A percentile compares a stretch with the other conserved stretches of the same genome.
These are phyloP conservation scores for Pleurostoma richardsiae DNA, from an alignment of 2,329 filamentous ascomycete species.

Conservation along the genomic window DNA sequence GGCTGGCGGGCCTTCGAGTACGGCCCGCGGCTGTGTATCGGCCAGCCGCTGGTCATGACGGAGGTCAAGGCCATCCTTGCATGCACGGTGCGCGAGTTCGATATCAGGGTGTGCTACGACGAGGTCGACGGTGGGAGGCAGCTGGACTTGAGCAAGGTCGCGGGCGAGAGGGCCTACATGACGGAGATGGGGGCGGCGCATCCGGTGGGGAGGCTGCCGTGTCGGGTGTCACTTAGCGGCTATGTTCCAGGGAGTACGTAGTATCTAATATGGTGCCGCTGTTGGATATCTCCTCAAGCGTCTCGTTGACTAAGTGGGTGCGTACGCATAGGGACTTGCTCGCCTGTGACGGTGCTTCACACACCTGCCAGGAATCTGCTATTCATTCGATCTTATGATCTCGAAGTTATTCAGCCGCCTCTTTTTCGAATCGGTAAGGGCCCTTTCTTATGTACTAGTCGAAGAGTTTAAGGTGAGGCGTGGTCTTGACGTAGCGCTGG, in stretches of 20 bases:
- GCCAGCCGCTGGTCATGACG: slow-evolving; percentile 26
- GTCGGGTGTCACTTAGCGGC: neutral
- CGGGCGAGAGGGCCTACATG: neutral
- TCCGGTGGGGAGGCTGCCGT: neutral
- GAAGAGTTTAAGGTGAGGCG: too few relatives aligned
- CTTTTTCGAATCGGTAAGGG: too few relatives aligned
- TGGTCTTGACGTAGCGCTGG: too few relatives aligned
- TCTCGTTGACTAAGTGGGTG: too few relatives aligned
- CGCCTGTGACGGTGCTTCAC: too few relatives aligned
- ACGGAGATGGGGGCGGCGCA: neutral
- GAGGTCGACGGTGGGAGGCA: neutral
- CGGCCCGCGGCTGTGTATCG: slow-evolving; percentile 28
- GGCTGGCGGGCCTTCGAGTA: slow-evolving; percentile 30
- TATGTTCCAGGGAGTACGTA: neutral
- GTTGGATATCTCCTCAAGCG: too few relatives aligned
- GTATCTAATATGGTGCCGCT: too few relatives aligned
- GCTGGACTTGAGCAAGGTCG: neutral
- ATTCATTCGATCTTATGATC: too few relatives aligned
- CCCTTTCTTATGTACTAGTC: too few relatives aligned
- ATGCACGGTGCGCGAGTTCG: slow-evolving; percentile 7
- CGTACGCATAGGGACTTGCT: too few relatives aligned
- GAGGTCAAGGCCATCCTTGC: slow-evolving; percentile 23
- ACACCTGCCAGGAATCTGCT: too few relatives aligned
- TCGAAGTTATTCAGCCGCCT: too few relatives aligned
- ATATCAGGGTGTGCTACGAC: neutral